A percentile compares a stretch with the other conserved stretches of the same genome.
phyloP scores from a whole-genome alignment of 352 stramenopile species.

The Phytophthora syringae region DNA sequence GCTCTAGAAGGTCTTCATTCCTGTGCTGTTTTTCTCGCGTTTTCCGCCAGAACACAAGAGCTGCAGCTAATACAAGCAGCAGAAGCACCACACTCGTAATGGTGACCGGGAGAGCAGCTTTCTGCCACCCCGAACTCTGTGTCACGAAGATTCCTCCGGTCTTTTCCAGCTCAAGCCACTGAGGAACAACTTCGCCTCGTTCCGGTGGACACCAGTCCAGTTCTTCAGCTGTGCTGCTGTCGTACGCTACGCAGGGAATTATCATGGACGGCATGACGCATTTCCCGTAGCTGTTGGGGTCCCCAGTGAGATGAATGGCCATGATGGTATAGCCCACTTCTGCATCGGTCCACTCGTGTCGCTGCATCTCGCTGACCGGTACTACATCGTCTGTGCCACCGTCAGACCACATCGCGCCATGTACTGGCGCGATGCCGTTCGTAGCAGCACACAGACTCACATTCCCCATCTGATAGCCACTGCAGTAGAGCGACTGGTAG shows the following conservation, averaged over 20 bases:
- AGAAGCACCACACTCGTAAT: conserved; percentile 26
- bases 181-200: conserved; percentile 40
- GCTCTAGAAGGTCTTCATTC: conserved; percentile 11
- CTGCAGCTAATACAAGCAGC: conserved; percentile 11
- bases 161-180: conserved; percentile 47
- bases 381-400: conserved; percentile 46
- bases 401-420: conserved; percentile 55
- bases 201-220: conserved; percentile 38
- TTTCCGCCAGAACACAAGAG: conserved; percentile 25
- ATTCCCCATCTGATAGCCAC: conserved; percentile 38
- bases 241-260: conserved; percentile 45
- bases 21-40: conserved; percentile 10
- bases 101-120: conserved; percentile 22
- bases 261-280: conserved; percentile 53
- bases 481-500: conserved; percentile 45
- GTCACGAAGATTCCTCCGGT: neutral
- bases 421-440: conserved; percentile 35
- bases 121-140: conserved; percentile 24
- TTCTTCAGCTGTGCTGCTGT: conserved; percentile 6
- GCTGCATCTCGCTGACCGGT: conserved; percentile 38
- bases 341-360: conserved; percentile 43
- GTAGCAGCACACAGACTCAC: conserved; percentile 39
- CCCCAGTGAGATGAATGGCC: conserved; percentile 45
- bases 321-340: conserved; percentile 34
- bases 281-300: conserved; percentile 51